Base-by-base conservation (phyloP, 306 rosid species). In the Gastrolobium bilobum region DNA sequence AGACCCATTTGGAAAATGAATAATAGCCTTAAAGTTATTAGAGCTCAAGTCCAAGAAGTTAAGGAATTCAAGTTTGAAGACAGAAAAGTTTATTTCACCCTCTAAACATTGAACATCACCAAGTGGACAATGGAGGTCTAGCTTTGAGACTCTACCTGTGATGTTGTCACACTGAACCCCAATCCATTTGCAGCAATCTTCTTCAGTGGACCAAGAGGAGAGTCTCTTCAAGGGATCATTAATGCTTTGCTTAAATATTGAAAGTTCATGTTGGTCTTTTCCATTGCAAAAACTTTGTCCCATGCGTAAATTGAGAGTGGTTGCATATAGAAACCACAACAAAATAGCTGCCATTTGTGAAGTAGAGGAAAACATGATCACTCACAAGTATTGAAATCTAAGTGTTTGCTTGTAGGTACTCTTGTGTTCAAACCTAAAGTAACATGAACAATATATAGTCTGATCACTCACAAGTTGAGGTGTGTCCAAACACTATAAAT, bases 121-220 rank as follows among this genome's bases (percentile, higher is more conserved):
- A 52, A 15, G 58, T 52, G 43, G 14, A 64, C 51, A 14, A 15
- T 43, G 54, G 29, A 70, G 75, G 34, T 70, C n/a, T n/a, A 70
- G 46, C 47, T 59, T 4, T 44, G 37, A 29, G 48, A 29, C 14
- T 65, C 66, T 51, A 13, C 75, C 31, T 4, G 76, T 64, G 40
- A 35, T 46, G 58, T 10, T 75, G 71, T 52, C 44, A 33, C 76
- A 71, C 10, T 10, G 52, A 52, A 71, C 51, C 0, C 64, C 76
- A 35, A 0, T 5, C 76, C 76, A 71, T 0, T 38, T 71, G 48
- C 77, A 72, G 1, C 44, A 75, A 75, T 75, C 61, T 8, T 46
- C 29, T 47, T 46, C 61, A 2, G 6, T 48, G 9, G 79, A 61
- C 79, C 79, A 75, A 46, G 71, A 61, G 2, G 71, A 75, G 51